These are phyloP conservation scores for Aspergillus spinulosporus DNA, from an alignment of 2,329 filamentous ascomycete species.

Conservation along the genomic window DNA sequence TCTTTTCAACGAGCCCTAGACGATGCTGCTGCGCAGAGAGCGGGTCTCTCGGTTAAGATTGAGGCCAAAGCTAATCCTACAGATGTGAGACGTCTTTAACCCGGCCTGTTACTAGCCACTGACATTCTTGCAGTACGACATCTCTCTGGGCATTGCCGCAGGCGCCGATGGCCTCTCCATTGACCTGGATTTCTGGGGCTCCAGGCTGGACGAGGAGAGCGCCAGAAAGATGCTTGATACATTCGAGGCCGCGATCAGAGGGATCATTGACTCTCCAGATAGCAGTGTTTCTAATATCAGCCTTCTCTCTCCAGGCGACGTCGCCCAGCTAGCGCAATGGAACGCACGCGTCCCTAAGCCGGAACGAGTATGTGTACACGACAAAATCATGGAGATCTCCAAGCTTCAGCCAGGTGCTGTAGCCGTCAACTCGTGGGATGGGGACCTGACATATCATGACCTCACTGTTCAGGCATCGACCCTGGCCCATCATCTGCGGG, in stretches of 20 bases:
- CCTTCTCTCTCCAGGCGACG: neutral
- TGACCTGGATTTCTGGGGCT: neutral
- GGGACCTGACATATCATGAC: conserved; percentile 2
- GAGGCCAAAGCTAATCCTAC: neutral
- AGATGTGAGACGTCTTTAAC: neutral
- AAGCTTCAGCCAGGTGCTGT: neutral
- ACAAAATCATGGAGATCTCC: neutral
- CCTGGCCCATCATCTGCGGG: neutral
- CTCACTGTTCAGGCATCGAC: neutral
- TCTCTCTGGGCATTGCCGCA: neutral
- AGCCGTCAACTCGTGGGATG: conserved; percentile 7
- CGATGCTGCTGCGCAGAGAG: neutral
- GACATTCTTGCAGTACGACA: neutral
- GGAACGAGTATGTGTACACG: neutral
- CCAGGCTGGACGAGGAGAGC: neutral
- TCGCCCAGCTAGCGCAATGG: neutral
- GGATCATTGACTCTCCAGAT: neutral
- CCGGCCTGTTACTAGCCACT: neutral
- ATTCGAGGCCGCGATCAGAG: neutral
- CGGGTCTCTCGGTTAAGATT: neutral
- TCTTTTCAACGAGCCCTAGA: neutral
- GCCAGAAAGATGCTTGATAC: neutral
- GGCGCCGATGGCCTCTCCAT: neutral
- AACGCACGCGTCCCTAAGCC: neutral
- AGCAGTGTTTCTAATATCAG: neutral